Evolutionary conservation across 2,329 filamentous ascomycete species (phyloP), one percentile per base, ranked within the genome.

Genomic region (Phaeosphaeria sp.): DNA sequence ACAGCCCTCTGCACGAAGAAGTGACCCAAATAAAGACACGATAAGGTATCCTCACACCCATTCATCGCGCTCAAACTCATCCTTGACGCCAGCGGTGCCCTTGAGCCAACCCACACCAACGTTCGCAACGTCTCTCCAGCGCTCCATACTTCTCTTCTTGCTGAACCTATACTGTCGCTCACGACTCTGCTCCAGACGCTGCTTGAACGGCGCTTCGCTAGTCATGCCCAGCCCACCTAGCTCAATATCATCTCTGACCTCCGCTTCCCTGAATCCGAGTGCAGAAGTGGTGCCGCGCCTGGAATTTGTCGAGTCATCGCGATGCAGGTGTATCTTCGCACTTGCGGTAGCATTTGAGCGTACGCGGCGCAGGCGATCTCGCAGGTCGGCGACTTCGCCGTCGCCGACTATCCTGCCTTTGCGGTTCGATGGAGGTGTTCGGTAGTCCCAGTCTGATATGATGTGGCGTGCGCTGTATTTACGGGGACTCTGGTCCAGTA

Each of bases 401-500:
- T 71, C 69, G 17, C 63, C 66, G 15, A 74, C 48, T 7, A 74
- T 69, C 17, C 73, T 65, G 44, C 71, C 74, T 55, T 74, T 74
- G 24, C 71, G 69, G 24, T 75, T 74, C 21, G 69, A 74, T 2
- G 74, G 72, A 7, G 73, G 73, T 1, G 74, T 76, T 42, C 58
- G 72, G 51, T 76, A 76, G 27, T 76, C 69, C 44, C 65, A 72
- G 33, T 69, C 67, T 13, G 72, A 71, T 46, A 69, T 65, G 7
- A 64, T 55, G 15, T 63, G 60, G 20, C 68, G 64, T 2, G 71
- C 55, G 40, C 60, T 64, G 44, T 79, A 74, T 60, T 80, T 82
- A 11, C 81, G 75, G 6, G 81, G 81, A 18, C 79, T 81, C 6
- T 73, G 66, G 30, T 83, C 79, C 5, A 83, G 65, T 0, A 74